These are phyloP conservation scores for Nicotiana paniculata DNA, from an alignment of 257 asterid species.

Conservation along the genomic window DNA sequence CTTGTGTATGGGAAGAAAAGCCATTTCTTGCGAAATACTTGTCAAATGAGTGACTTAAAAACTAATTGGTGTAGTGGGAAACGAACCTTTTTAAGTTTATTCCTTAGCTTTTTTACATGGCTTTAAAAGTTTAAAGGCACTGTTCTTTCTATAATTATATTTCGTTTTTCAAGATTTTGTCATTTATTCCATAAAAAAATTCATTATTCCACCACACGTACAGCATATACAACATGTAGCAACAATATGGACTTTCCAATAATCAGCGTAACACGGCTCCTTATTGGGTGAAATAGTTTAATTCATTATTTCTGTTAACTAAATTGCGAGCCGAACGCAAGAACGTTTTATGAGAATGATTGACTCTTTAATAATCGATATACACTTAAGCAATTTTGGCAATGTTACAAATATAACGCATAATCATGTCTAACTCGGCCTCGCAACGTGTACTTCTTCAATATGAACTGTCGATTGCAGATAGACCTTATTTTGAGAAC, in stretches of 20 bases:
- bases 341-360: too few species aligned
- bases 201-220: not conserved
- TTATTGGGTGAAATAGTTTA: too few species aligned
- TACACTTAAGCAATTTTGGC: too few species aligned
- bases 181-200: not conserved
- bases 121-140: not conserved
- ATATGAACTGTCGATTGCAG: too few species aligned
- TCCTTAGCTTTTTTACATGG: not conserved
- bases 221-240: not conserved
- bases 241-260: not conserved
- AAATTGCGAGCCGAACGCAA: too few species aligned
- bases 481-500: too few species aligned
- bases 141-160: not conserved
- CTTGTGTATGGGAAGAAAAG: not conserved
- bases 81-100: not conserved
- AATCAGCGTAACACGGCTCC: not conserved
- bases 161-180: not conserved
- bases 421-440: too few species aligned
- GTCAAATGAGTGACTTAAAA: not conserved
- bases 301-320: too few species aligned
- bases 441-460: too few species aligned
- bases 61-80: not conserved
- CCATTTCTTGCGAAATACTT: conserved; percentile 2
- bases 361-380: too few species aligned
- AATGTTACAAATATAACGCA: too few species aligned